These are phyloP conservation scores for Phytophthora pistaciae DNA, from an alignment of 352 stramenopile species.

Conservation along the genomic window DNA sequence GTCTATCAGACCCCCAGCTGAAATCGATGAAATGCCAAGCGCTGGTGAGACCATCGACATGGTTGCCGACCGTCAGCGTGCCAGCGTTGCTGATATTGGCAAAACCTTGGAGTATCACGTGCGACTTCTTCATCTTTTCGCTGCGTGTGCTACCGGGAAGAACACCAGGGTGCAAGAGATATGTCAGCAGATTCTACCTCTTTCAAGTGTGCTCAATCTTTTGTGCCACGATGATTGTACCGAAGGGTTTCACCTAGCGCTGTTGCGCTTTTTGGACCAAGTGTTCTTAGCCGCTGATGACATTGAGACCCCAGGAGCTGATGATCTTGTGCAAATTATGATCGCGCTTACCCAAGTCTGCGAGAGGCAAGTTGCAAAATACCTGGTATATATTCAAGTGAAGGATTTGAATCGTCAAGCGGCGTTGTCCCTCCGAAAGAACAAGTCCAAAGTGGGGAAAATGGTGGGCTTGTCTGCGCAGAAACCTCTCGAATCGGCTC, in stretches of 20 bases:
- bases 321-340: constrained; percentile 52
- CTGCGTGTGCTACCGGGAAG: constrained; percentile 64
- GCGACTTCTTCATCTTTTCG: constrained; percentile 66
- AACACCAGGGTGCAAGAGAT: constrained; percentile 74
- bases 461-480: constrained; percentile 31
- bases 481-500: constrained; percentile 41
- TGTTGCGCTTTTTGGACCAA: constrained; percentile 70
- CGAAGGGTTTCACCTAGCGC: constrained; percentile 55
- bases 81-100: constrained; percentile 19
- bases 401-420: constrained; percentile 58
- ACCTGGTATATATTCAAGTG: constrained; percentile 49
- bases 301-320: constrained; percentile 49
- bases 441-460: constrained; percentile 45
- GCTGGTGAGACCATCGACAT: neutral
- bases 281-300: constrained; percentile 70
- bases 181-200: constrained; percentile 68
- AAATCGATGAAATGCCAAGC: neutral
- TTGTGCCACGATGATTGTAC: constrained; percentile 49
- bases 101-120: constrained; percentile 67
- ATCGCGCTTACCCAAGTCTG: constrained; percentile 38
- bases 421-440: constrained; percentile 57
- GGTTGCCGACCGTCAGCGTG: neutral
- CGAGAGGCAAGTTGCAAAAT: constrained; percentile 40
- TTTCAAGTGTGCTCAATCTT: constrained; percentile 54
- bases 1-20: neutral